Evolutionary conservation across 2,329 filamentous ascomycete genomes (phyloP).

Genomic region (Arachnomyces sp.): DNA sequence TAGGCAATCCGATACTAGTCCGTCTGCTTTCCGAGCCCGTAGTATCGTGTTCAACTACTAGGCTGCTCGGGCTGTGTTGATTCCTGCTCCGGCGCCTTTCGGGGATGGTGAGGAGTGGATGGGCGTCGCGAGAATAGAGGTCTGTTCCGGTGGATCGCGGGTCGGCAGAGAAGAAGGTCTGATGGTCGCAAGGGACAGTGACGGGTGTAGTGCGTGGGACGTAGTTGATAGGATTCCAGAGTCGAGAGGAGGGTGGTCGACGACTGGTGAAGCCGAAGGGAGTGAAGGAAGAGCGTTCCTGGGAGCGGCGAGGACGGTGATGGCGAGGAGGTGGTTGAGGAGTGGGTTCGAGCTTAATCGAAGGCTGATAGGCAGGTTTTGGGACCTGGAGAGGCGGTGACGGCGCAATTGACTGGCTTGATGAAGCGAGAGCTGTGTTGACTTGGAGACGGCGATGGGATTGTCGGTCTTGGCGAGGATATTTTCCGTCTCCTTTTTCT

Average conservation of each 20-base stretch:
- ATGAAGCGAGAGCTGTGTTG: background rate
- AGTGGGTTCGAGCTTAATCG: background rate
- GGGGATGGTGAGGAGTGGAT: constrained; percentile 50
- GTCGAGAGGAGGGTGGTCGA: constrained; percentile 41
- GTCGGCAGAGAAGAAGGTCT: constrained; percentile 24
- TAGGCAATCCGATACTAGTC: constrained; percentile 47
- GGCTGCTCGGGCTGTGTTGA: constrained; percentile 39
- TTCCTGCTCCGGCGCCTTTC: constrained; percentile 50
- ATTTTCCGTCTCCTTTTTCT: background rate
- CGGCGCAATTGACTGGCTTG: background rate
- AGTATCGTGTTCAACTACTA: constrained; percentile 42
- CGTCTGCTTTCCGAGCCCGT: constrained; percentile 41
- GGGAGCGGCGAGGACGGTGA: constrained; percentile 7
- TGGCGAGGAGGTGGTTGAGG: constrained; percentile 7
- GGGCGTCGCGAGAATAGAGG: constrained; percentile 38
- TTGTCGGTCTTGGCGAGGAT: constrained; percentile 1
- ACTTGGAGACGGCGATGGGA: background rate
- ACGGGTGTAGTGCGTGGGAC: constrained; percentile 48
- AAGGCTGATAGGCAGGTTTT: constrained; percentile 12
- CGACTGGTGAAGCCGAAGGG: constrained; percentile 17
- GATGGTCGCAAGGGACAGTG: constrained; percentile 29
- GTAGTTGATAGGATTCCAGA: constrained; percentile 57
- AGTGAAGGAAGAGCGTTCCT: constrained; percentile 9
- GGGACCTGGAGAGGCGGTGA: constrained; percentile 9
- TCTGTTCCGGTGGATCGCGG: constrained; percentile 8